Evolutionary conservation across 2,329 filamentous ascomycete genomes (phyloP).

Genomic region (Calonectria ilicicola): DNA sequence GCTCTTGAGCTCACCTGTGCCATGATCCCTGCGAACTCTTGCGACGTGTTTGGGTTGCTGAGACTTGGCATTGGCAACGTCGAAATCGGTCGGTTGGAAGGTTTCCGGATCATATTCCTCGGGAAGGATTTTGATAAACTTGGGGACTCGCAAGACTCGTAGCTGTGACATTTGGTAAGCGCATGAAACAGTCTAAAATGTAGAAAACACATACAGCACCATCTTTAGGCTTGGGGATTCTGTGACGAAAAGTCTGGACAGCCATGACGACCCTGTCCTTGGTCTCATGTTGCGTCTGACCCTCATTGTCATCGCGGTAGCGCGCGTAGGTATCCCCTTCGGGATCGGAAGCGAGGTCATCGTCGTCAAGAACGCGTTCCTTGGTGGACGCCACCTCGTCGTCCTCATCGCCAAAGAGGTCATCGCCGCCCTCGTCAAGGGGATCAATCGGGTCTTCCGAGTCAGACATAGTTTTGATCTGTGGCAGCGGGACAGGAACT

Average conservation of each 20-base stretch:
- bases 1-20: conserved; percentile 76
- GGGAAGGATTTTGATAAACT: conserved; percentile 78
- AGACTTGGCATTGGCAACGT: conserved; percentile 65
- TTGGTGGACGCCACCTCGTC: conserved; percentile 70
- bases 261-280: conserved; percentile 71
- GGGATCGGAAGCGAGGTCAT: conserved; percentile 66
- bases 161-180: conserved; percentile 58
- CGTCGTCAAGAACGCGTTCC: conserved; percentile 73
- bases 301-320: conserved; percentile 58
- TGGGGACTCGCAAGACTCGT: conserved; percentile 77
- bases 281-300: conserved; percentile 59
- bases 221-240: conserved; percentile 77
- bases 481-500: not conserved
- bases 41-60: conserved; percentile 73
- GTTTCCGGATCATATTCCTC: conserved; percentile 74
- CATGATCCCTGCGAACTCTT: conserved; percentile 76
- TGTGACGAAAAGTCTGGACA: conserved; percentile 75
- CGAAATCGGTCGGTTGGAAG: conserved; percentile 71
- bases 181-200: not conserved
- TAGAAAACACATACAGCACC: conserved; percentile 68
- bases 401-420: conserved; percentile 73
- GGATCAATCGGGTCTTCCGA: conserved; percentile 66
- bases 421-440: conserved; percentile 68
- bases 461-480: conserved; percentile 61
- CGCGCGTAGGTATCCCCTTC: conserved; percentile 56